Evolutionary conservation across 208 protist species (phyloP).

Genomic region (Leishmania tarentolae): DNA sequence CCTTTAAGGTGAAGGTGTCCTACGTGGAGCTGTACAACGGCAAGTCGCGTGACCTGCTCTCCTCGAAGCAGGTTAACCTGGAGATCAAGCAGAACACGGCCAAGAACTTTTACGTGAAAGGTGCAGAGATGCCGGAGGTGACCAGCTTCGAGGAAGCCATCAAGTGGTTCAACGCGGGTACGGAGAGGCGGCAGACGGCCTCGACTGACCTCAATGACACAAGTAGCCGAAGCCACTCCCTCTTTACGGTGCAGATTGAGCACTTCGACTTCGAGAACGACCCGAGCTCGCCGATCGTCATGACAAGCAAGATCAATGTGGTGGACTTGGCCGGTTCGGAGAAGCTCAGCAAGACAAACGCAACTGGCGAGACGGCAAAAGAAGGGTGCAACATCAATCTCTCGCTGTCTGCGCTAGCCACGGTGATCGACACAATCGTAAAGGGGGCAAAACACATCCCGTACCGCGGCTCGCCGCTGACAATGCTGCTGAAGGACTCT

Average conservation of each 20-base stretch:
- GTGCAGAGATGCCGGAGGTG: conserved; percentile 90
- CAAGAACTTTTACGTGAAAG: conserved; percentile 93
- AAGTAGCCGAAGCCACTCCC: conserved; percentile 89
- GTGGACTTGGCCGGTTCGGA: conserved; percentile 96
- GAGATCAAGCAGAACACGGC: conserved; percentile 93
- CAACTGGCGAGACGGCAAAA: conserved; percentile 92
- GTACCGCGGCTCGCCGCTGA: conserved; percentile 89
- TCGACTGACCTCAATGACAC: conserved; percentile 92
- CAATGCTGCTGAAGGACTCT: conserved; percentile 94
- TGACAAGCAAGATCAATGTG: conserved; percentile 93
- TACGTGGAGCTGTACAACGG: conserved; percentile 94
- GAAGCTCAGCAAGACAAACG: conserved; percentile 92
- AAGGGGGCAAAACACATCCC: conserved; percentile 91
- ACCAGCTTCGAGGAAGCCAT: conserved; percentile 85
- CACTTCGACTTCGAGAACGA: conserved; percentile 90
- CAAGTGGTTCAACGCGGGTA: conserved; percentile 88
- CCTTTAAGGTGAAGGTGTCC: conserved; percentile 88
- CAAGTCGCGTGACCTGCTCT: conserved; percentile 85
- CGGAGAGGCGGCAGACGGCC: conserved; percentile 86
- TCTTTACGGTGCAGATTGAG: conserved; percentile 91
- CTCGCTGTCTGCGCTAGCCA: conserved; percentile 91
- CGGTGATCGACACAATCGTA: conserved; percentile 92
- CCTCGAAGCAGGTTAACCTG: conserved; percentile 79
- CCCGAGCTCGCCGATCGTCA: conserved; percentile 76
- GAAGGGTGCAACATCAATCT: conserved; percentile 96